Percentiles rank a stretch among this genome's conserved stretches.
Conservation (phyloP, 345 rosid genomes). For the Aethionema arabicum region DNA sequence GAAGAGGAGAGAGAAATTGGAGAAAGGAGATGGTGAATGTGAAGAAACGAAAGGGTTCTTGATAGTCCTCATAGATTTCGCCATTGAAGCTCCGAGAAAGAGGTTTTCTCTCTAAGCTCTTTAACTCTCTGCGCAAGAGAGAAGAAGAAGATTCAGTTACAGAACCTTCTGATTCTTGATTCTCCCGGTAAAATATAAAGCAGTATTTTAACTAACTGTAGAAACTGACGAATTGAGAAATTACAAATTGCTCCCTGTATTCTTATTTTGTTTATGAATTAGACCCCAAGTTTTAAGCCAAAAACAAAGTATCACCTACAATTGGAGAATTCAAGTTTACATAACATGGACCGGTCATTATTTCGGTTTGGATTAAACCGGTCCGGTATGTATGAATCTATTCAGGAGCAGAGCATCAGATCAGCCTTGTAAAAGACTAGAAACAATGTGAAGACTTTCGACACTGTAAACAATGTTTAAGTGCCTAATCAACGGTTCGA, state of each 20-base stretch:
- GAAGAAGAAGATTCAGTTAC: slow-evolving; percentile 28
- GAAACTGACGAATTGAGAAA: slow-evolving; percentile 3
- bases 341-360: neutral
- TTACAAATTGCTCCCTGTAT: neutral
- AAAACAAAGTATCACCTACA: neutral
- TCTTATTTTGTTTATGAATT: neutral
- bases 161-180: slow-evolving; percentile 18
- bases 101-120: neutral
- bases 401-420: neutral
- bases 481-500: neutral
- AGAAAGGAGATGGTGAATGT: slow-evolving; percentile 44
- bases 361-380: neutral
- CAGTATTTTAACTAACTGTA: neutral
- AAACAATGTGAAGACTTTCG: neutral
- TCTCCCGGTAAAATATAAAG: slow-evolving; percentile 27
- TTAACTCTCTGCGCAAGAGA: slow-evolving; percentile 1
- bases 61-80: slow-evolving; percentile 49
- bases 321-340: neutral
- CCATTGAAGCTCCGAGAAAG: slow-evolving; percentile 41
- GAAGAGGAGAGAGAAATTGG: slow-evolving; percentile 47
- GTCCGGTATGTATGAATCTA: neutral
- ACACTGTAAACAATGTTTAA: neutral
- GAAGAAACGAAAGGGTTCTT: slow-evolving; percentile 44
- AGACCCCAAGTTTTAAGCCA: neutral
- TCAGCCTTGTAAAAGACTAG: neutral